A percentile compares a stretch with the other conserved stretches of the same genome.
Evolutionary conservation across 495 filamentous ascomycete species (phyloP).

Genomic region (Penicillium tannophilum): DNA sequence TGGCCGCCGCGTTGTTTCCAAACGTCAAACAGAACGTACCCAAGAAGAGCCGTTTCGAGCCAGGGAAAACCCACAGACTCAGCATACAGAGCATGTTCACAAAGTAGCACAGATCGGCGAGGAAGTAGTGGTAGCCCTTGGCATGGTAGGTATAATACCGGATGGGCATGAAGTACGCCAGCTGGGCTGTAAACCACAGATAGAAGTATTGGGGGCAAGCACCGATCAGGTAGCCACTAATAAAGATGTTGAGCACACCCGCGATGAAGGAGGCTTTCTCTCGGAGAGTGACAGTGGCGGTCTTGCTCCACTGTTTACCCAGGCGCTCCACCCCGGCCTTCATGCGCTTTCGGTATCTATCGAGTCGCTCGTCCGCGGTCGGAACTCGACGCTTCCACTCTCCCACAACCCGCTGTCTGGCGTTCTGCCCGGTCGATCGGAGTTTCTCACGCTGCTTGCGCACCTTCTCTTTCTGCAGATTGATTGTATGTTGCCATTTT

Average conservation of each 20-base stretch:
- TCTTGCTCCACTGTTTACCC: slow-evolving; percentile 82
- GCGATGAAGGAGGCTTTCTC: slow-evolving; percentile 97
- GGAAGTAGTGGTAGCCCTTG: slow-evolving; percentile 93
- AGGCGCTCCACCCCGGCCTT: slow-evolving; percentile 83
- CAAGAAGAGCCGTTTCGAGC: slow-evolving; percentile 89
- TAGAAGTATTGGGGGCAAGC: slow-evolving; percentile 85
- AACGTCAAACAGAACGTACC: slow-evolving; percentile 89
- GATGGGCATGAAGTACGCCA: slow-evolving; percentile 94
- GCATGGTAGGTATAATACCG: slow-evolving; percentile 88
- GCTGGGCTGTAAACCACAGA: slow-evolving; percentile 84
- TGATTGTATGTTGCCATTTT: slow-evolving; percentile 77
- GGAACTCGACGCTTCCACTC: slow-evolving; percentile 84
- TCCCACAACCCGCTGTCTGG: slow-evolving; percentile 76
- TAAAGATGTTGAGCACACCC: slow-evolving; percentile 94
- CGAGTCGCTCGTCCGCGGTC: slow-evolving; percentile 87
- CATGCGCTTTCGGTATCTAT: slow-evolving; percentile 87
- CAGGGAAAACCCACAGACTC: slow-evolving; percentile 86
- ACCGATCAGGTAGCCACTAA: slow-evolving; percentile 92
- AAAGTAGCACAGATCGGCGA: slow-evolving; percentile 97
- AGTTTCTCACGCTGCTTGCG: slow-evolving; percentile 79
- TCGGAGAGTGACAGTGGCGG: slow-evolving; percentile 79
- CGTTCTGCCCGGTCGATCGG: slow-evolving; percentile 55
- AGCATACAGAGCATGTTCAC: slow-evolving; percentile 86
- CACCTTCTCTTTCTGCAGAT: slow-evolving; percentile 81
- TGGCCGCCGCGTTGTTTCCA: slow-evolving; percentile 96